Evolutionary conservation across 2,329 filamentous ascomycete species (phyloP).

Genomic region (Chaetomium sp.): DNA sequence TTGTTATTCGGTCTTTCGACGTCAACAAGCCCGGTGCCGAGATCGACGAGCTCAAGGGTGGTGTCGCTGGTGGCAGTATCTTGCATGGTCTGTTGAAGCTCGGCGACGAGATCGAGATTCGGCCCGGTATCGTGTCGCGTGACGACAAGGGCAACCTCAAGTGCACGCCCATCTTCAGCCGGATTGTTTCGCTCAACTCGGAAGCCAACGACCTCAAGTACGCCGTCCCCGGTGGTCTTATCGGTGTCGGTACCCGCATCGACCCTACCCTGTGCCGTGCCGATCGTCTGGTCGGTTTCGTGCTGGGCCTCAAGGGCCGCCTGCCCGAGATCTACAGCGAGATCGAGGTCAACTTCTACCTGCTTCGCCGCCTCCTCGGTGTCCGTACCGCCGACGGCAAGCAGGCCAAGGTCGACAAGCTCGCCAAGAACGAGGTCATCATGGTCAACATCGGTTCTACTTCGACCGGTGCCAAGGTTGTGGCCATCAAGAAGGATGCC

Average conservation of each 20-base stretch:
- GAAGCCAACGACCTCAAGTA: conserved; percentile 99
- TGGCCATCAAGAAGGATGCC: conserved; percentile 95
- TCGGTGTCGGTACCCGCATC: conserved; percentile 96
- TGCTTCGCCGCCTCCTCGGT: conserved; percentile 89
- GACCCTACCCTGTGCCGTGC: conserved; percentile 98
- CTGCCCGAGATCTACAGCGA: conserved; percentile 97
- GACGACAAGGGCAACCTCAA: conserved; percentile 92
- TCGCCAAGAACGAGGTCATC: conserved; percentile 97
- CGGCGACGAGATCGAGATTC: conserved; percentile 97
- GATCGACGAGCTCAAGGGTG: conserved; percentile 97
- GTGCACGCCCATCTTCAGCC: conserved; percentile 95
- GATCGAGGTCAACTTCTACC: conserved; percentile 99
- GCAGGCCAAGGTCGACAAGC: conserved; percentile 98
- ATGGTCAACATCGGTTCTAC: conserved; percentile 99
- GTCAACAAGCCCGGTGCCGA: conserved; percentile 99
- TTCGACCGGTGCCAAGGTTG: conserved; percentile 94
- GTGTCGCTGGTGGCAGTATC: conserved; percentile 96
- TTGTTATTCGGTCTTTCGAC: conserved; percentile 98
- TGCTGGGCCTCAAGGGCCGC: conserved; percentile 89
- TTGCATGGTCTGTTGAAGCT: conserved; percentile 95
- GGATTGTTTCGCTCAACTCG: conserved; percentile 92
- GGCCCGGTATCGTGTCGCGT: conserved; percentile 96
- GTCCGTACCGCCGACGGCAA: conserved; percentile 98
- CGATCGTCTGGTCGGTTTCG: conserved; percentile 97
- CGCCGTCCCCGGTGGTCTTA: conserved; percentile 93